Evolutionary conservation across 306 rosid species (phyloP).

Genomic region (Rosa lucieae): DNA sequence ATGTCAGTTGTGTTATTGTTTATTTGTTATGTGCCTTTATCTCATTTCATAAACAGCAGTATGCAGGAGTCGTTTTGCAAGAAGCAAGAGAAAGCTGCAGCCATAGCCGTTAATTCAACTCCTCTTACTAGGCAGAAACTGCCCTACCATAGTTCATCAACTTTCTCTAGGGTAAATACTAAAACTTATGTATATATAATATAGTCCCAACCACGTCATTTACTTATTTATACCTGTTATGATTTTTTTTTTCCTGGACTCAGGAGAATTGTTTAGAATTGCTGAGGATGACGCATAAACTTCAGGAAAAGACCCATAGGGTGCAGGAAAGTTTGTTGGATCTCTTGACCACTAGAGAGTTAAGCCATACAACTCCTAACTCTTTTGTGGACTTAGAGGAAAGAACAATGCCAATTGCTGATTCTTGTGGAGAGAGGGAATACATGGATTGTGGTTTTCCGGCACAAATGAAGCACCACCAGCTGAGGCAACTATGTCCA

Average conservation of each 20-base stretch:
- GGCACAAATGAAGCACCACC: neutral
- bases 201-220: neutral
- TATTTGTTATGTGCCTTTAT: neutral
- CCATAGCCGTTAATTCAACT: neutral
- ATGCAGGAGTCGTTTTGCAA: slow-evolving; percentile 4
- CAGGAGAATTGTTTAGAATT: slow-evolving; percentile 14
- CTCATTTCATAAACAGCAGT: slow-evolving; percentile 11
- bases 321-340: slow-evolving; percentile 8
- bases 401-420: neutral
- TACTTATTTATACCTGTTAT: neutral
- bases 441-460: neutral
- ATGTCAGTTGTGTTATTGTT: neutral
- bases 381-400: neutral
- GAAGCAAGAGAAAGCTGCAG: slow-evolving; percentile 22
- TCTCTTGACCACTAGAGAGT: neutral
- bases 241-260: neutral
- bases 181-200: neutral
- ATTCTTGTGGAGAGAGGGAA: neutral
- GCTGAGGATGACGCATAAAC: slow-evolving; percentile 1
- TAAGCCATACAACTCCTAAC: slow-evolving; percentile 1
- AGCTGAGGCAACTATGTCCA: neutral
- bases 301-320: neutral
- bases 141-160: neutral
- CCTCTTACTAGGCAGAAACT: slow-evolving; percentile 5
- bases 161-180: slow-evolving; percentile 11